These are phyloP conservation scores for Cutaneotrichosporon arboriforme DNA, from an alignment of 1,284 basidiomycete genomes.

Conservation along the genomic window DNA sequence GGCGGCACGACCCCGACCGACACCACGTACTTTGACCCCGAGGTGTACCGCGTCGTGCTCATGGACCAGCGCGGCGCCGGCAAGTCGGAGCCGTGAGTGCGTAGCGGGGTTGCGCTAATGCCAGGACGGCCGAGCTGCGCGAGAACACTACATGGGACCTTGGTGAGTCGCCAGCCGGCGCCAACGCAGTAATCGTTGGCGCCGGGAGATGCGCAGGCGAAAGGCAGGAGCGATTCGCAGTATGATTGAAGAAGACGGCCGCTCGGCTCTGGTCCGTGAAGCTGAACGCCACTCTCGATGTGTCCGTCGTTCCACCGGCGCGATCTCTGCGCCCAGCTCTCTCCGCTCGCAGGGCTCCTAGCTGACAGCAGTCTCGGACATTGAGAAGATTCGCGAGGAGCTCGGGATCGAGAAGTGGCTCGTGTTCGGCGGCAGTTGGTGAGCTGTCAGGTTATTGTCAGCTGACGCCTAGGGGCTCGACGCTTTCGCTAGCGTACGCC, in stretches of 20 bases:
- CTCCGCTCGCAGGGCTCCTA: too few relatives aligned
- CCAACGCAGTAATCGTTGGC: neutral
- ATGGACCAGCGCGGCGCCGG: slow-evolving; percentile 81
- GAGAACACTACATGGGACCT: slow-evolving; percentile 95
- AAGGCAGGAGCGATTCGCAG: too few relatives aligned
- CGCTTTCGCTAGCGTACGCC: slow-evolving; percentile 77
- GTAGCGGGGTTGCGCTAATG: neutral
- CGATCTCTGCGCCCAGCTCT: too few relatives aligned
- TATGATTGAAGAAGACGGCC: too few relatives aligned
- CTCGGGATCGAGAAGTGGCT: slow-evolving; percentile 76
- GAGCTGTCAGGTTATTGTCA: slow-evolving; percentile 30
- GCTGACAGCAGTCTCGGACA: slow-evolving; percentile 61
- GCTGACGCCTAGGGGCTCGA: slow-evolving; percentile 65
- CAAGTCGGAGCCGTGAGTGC: slow-evolving; percentile 64
- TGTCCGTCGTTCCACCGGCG: too few relatives aligned
- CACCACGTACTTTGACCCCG: slow-evolving; percentile 72
- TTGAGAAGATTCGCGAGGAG: slow-evolving; percentile 71
- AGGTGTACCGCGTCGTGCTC: slow-evolving; percentile 63
- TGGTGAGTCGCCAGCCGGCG: slow-evolving; percentile 3
- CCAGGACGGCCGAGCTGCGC: slow-evolving; percentile 64
- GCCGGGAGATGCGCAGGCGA: too few relatives aligned
- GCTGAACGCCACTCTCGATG: too few relatives aligned
- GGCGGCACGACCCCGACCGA: slow-evolving; percentile 52
- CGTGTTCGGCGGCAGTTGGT: slow-evolving; percentile 89
- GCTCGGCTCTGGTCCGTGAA: too few relatives aligned